Percentiles rank a stretch among this genome's conserved stretches.
Evolutionary conservation across 2,329 filamentous ascomycete genomes (phyloP).

Genomic region (Ophiostoma quercus): DNA sequence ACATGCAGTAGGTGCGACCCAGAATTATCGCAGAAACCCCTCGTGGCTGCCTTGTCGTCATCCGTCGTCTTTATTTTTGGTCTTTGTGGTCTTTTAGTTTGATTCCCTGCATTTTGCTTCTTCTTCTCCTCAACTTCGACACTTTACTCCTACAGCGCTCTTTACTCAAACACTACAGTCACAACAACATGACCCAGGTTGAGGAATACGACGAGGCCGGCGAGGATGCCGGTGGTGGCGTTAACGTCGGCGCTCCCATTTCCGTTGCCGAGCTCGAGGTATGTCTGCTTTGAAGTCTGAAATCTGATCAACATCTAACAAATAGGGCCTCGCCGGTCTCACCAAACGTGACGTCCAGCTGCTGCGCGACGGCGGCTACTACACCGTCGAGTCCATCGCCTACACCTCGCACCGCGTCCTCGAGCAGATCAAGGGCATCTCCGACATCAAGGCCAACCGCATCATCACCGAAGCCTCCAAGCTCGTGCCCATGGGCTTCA

Average conservation of each 20-base stretch:
- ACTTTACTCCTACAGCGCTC: neutral
- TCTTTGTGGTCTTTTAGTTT: neutral
- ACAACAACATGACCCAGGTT: constrained; percentile 40
- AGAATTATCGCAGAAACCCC: constrained; percentile 6
- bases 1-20: constrained; percentile 12
- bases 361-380: constrained; percentile 83
- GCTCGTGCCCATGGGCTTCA: constrained; percentile 97
- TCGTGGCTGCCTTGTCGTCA: constrained; percentile 16
- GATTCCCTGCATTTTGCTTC: neutral
- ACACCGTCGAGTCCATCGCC: constrained; percentile 92
- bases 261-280: constrained; percentile 83
- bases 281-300: constrained; percentile 31
- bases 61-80: neutral
- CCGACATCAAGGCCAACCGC: constrained; percentile 91
- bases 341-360: constrained; percentile 95
- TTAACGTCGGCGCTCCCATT: constrained; percentile 88
- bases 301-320: neutral
- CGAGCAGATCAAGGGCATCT: constrained; percentile 97
- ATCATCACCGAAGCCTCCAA: constrained; percentile 89
- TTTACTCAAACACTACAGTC: too few relatives aligned
- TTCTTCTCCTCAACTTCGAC: neutral
- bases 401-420: constrained; percentile 80
- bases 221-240: constrained; percentile 63
- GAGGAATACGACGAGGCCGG: constrained; percentile 63
- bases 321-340: constrained; percentile 75